Percentiles rank a stretch among this genome's conserved stretches.
Evolutionary conservation across 768 basidiomycete species (phyloP).

Genomic region (Rhodosporidiobolus odoratus): DNA sequence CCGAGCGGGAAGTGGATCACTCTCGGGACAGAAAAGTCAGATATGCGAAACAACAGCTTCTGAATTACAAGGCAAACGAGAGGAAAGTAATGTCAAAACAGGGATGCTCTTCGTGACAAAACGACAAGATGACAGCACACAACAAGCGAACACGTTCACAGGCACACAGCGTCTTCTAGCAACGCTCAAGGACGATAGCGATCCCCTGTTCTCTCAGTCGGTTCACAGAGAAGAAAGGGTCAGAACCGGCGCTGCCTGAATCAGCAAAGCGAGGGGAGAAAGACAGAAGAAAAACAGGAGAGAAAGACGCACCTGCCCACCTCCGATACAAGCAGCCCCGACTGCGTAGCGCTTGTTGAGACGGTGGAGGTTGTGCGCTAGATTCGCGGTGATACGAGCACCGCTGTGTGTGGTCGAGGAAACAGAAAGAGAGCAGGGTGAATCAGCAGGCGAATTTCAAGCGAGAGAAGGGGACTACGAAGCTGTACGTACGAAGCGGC

Average conservation of each 20-base stretch:
- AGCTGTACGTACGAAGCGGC: slow-evolving; percentile 29
- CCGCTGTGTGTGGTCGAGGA: slow-evolving; percentile 10
- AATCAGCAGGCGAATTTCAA: not conserved
- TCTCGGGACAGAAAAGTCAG: too few relatives aligned
- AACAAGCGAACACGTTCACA: too few relatives aligned
- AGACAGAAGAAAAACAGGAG: not conserved
- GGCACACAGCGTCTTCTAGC: too few relatives aligned
- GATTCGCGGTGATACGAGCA: slow-evolving; percentile 46
- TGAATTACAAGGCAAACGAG: too few relatives aligned
- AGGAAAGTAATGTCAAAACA: too few relatives aligned
- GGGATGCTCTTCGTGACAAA: too few relatives aligned
- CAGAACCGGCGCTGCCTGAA: not conserved
- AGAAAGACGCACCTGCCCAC: slow-evolving; percentile 42
- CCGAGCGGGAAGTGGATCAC: too few relatives aligned
- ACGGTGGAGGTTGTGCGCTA: slow-evolving; percentile 48
- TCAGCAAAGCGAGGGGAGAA: too few relatives aligned
- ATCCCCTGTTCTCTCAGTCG: slow-evolving; percentile 7
- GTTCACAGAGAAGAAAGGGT: too few relatives aligned
- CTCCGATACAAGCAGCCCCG: slow-evolving; percentile 50
- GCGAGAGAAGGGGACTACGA: not conserved
- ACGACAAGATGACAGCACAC: too few relatives aligned
- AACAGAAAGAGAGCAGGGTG: not conserved
- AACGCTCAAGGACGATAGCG: slow-evolving; percentile 28
- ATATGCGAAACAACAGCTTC: too few relatives aligned
- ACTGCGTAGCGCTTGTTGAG: slow-evolving; percentile 48